Percentiles rank a stretch among this genome's conserved stretches.
Evolutionary conservation across 2,329 filamentous ascomycete species (phyloP).

Genomic region (Anthostomella pinea): DNA sequence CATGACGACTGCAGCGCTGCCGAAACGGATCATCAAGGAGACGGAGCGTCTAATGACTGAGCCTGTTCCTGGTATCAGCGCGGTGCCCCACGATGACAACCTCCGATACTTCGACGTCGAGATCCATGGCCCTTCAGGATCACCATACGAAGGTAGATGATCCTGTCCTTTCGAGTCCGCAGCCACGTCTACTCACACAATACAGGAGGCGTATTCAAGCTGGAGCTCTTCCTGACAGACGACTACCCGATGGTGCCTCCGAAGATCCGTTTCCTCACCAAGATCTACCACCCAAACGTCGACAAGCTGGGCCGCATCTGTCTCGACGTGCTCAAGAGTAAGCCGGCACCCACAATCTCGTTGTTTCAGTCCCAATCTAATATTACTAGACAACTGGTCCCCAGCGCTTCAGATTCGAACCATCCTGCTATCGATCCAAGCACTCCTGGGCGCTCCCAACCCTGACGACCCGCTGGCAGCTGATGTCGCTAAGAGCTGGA

Average conservation of each 20-base stretch:
- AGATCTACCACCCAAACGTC: constrained; percentile 99
- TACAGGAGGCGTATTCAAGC: constrained; percentile 80
- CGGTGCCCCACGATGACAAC: constrained; percentile 94
- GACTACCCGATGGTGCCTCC: constrained; percentile 99
- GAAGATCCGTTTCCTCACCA: constrained; percentile 97
- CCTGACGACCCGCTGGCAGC: constrained; percentile 98
- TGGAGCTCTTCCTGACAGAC: constrained; percentile 95
- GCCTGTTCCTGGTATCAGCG: constrained; percentile 94
- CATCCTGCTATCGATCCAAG: constrained; percentile 97
- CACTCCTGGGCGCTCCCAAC: constrained; percentile 91
- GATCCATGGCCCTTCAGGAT: constrained; percentile 87
- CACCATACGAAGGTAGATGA: constrained; percentile 83
- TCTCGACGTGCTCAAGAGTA: constrained; percentile 95
- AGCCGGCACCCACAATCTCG: constrained; percentile 23
- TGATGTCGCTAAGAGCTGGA: constrained; percentile 97
- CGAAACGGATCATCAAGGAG: constrained; percentile 98
- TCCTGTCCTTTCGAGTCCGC: too few species aligned
- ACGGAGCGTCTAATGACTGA: constrained; percentile 96
- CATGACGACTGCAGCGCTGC: constrained; percentile 63
- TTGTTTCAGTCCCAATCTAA: constrained; percentile 7
- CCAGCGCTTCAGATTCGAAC: constrained; percentile 96
- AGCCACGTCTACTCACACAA: too few species aligned
- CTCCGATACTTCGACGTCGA: constrained; percentile 97
- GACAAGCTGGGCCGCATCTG: constrained; percentile 97
- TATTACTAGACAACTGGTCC: constrained; percentile 95